Evolutionary conservation across 305 asterid species (phyloP).

Genomic region (Solanum hybrid): DNA sequence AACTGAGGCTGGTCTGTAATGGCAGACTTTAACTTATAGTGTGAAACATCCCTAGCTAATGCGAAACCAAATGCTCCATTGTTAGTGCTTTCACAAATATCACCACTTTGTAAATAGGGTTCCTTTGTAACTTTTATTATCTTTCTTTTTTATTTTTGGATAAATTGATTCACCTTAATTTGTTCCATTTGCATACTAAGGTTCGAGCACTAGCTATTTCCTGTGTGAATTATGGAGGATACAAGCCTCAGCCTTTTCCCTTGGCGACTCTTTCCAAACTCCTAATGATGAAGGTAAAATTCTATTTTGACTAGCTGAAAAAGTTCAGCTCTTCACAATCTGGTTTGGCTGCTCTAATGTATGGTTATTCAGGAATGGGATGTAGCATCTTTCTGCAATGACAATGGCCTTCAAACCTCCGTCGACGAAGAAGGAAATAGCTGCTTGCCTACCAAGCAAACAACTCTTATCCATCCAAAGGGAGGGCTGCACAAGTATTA

Average conservation of each 20-base stretch:
- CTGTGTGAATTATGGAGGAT: constrained; percentile 65
- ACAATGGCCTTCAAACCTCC: constrained; percentile 56
- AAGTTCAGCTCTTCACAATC: not conserved
- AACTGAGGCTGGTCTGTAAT: not conserved
- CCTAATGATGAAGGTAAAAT: constrained; percentile 60
- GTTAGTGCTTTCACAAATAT: not conserved
- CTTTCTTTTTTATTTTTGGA: not conserved
- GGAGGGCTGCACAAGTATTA: constrained; percentile 40
- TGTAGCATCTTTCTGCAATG: constrained; percentile 57
- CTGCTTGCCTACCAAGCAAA: constrained; percentile 51
- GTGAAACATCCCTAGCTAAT: not conserved
- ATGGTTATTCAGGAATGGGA: constrained; percentile 59
- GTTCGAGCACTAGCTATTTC: constrained; percentile 66
- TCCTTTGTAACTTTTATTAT: not conserved
- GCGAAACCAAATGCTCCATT: not conserved
- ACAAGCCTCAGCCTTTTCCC: constrained; percentile 86
- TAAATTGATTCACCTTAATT: not conserved
- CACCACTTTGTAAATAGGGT: not conserved
- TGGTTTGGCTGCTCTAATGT: constrained; percentile 5
- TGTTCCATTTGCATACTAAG: constrained; percentile 24
- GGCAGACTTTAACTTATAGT: not conserved
- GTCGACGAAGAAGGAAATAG: constrained; percentile 43
- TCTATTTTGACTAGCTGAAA: not conserved
- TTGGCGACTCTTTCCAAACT: constrained; percentile 57
- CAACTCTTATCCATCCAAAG: constrained; percentile 34